A percentile compares a stretch with the other conserved stretches of the same genome.
These are phyloP conservation scores for Fusarium sp. DNA, from an alignment of 2,329 filamentous ascomycete species.

Conservation along the genomic window DNA sequence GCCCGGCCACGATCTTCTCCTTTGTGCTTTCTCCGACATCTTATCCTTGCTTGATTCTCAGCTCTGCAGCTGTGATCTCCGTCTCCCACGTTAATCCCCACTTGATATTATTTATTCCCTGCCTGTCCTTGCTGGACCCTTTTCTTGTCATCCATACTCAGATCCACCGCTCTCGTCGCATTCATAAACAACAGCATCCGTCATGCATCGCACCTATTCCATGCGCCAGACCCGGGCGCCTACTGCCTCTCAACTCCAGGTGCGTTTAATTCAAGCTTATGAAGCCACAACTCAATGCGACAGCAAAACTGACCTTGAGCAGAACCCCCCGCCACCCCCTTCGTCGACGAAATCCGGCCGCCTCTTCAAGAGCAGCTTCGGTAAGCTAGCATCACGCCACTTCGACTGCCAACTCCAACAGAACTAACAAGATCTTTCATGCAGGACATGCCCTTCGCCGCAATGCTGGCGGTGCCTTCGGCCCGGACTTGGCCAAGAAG, in stretches of 20 bases:
- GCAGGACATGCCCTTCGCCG: constrained; percentile 74
- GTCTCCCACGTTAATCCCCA: constrained; percentile 28
- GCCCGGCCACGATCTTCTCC: constrained; percentile 33
- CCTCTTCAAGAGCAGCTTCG: constrained; percentile 85
- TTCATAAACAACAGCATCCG: constrained; percentile 40
- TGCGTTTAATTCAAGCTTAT: constrained; percentile 43
- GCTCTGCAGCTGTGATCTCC: constrained; percentile 26
- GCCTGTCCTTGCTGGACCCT: constrained; percentile 21
- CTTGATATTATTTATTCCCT: constrained; percentile 33
- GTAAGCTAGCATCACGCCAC: constrained; percentile 61
- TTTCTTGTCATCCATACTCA: constrained; percentile 20
- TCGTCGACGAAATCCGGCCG: constrained; percentile 92
- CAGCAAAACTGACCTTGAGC: constrained; percentile 11
- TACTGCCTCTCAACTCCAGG: constrained; percentile 81
- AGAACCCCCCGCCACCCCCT: constrained; percentile 92
- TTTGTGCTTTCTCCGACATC: constrained; percentile 25
- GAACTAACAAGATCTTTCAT: constrained; percentile 10
- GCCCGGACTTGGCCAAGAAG: constrained; percentile 94
- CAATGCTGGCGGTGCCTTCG: constrained; percentile 79
- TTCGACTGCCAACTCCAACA: background rate
- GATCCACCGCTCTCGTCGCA: constrained; percentile 39
- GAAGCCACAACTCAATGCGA: background rate
- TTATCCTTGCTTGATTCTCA: constrained; percentile 37
- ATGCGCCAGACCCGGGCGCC: constrained; percentile 98
- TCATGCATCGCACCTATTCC: constrained; percentile 98